These are phyloP conservation scores for Hymenoscyphus linearis DNA, from an alignment of 2,329 filamentous ascomycete species.

Conservation along the genomic window DNA sequence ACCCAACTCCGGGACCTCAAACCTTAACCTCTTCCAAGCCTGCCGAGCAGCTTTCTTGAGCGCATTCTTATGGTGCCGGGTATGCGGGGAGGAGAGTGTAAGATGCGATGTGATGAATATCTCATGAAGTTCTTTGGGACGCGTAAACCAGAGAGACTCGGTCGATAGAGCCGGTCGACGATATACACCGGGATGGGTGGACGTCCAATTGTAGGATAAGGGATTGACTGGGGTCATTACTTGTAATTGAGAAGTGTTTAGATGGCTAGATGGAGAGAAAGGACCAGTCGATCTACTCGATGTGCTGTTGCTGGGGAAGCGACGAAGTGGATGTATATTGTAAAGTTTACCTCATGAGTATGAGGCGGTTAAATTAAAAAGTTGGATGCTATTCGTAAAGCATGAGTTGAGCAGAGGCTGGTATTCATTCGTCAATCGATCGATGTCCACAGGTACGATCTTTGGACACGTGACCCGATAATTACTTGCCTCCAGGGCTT, in stretches of 20 bases:
- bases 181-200: conserved; percentile 7
- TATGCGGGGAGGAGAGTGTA: neutral
- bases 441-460: too few species aligned
- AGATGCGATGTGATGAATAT: conserved; percentile 15
- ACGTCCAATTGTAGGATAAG: conserved; percentile 11
- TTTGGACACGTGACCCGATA: too few species aligned
- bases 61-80: neutral
- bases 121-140: conserved; percentile 14
- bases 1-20: conserved; percentile 16
- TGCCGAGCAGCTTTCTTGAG: conserved; percentile 2
- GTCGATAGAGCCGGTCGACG: conserved; percentile 14
- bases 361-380: too few species aligned
- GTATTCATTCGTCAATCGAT: too few species aligned
- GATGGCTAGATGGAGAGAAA: neutral
- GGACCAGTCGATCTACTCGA: too few species aligned
- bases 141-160: conserved; percentile 18
- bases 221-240: neutral
- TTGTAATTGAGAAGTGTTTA: neutral
- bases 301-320: too few species aligned
- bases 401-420: too few species aligned
- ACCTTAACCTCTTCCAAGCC: conserved; percentile 16
- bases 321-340: too few species aligned
- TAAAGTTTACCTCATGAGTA: too few species aligned
- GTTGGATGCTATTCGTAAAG: too few species aligned
- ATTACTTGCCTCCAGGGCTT: too few species aligned